Percentiles rank a stretch among this genome's conserved stretches.
Conservation (phyloP, 2,329 filamentous ascomycete genomes). For the Fusarium anguioides region DNA sequence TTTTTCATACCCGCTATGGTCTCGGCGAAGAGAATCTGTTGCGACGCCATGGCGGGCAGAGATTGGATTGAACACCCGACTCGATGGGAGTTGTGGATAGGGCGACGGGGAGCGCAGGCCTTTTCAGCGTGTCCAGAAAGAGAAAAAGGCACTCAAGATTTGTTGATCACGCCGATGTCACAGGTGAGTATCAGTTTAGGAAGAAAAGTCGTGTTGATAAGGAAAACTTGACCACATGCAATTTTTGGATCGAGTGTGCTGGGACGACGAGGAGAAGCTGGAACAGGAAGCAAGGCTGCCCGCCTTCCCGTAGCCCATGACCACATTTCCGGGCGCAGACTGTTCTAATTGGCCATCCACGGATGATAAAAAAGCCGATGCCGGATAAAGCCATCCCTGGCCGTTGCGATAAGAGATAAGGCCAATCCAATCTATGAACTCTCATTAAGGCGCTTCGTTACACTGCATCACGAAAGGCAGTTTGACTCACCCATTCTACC, state of each 20-base stretch:
- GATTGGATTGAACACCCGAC: slow-evolving; percentile 19
- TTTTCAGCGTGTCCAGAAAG: slow-evolving; percentile 7
- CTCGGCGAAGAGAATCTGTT: slow-evolving; percentile 72
- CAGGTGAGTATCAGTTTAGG: neutral
- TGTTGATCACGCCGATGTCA: neutral
- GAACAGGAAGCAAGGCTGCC: slow-evolving; percentile 48
- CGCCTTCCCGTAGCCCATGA: slow-evolving; percentile 48
- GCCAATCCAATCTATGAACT: neutral
- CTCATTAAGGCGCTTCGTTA: neutral
- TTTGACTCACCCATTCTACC: neutral
- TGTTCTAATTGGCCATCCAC: slow-evolving; percentile 32
- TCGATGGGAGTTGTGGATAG: slow-evolving; percentile 29
- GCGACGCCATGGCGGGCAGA: slow-evolving; percentile 55
- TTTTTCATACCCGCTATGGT: slow-evolving; percentile 76
- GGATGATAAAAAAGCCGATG: slow-evolving; percentile 41
- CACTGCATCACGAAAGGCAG: neutral
- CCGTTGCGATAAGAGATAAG: slow-evolving; percentile 5
- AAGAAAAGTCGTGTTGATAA: slow-evolving; percentile 17
- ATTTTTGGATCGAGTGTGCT: slow-evolving; percentile 43
- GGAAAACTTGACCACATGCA: slow-evolving; percentile 18
- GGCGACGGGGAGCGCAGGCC: slow-evolving; percentile 28
- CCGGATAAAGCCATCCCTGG: slow-evolving; percentile 26
- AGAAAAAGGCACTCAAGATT: neutral
- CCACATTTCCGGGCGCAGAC: slow-evolving; percentile 42
- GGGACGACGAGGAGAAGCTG: slow-evolving; percentile 43